A percentile compares a stretch with the other conserved stretches of the same genome.
Evolutionary conservation across 306 rosid genomes (phyloP).

Genomic region (Begonia peltatifolia): DNA sequence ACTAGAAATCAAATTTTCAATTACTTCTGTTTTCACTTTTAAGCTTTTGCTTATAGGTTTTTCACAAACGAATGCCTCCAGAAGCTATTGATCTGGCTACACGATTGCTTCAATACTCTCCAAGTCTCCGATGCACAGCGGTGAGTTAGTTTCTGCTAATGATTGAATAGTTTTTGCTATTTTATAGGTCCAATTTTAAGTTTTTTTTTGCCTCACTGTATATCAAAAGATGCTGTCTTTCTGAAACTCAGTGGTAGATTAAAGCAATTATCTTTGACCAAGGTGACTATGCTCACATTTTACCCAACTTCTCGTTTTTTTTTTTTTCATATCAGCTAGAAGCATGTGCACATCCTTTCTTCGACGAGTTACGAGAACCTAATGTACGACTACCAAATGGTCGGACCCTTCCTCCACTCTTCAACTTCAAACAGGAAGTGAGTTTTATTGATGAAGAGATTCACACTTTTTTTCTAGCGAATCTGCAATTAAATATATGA

Average conservation of each 20-base stretch:
- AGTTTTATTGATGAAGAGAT: constrained; percentile 7
- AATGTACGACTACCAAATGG: constrained; percentile 79
- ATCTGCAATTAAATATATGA: neutral
- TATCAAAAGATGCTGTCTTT: neutral
- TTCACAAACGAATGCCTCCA: constrained; percentile 94
- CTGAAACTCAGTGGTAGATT: too few relatives aligned
- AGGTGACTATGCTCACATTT: neutral
- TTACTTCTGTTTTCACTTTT: too few relatives aligned
- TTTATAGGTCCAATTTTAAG: neutral
- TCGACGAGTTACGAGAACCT: constrained; percentile 80
- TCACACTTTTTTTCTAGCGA: neutral
- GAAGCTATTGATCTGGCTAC: constrained; percentile 95
- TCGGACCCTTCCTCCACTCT: constrained; percentile 73
- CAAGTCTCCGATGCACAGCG: constrained; percentile 90
- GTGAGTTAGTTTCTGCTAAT: constrained; percentile 29
- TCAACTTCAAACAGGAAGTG: constrained; percentile 91
- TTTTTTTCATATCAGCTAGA: constrained; percentile 52
- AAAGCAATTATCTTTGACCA: too few relatives aligned
- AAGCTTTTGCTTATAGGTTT: constrained; percentile 33
- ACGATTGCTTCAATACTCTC: constrained; percentile 83
- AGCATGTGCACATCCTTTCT: constrained; percentile 94
- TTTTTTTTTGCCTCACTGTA: neutral
- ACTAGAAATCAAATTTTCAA: too few relatives aligned
- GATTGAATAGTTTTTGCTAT: neutral
- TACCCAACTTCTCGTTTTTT: constrained; percentile 1